phyloP scores from a whole-genome alignment of 106 monocot species.

The Dendrobium nobile region DNA sequence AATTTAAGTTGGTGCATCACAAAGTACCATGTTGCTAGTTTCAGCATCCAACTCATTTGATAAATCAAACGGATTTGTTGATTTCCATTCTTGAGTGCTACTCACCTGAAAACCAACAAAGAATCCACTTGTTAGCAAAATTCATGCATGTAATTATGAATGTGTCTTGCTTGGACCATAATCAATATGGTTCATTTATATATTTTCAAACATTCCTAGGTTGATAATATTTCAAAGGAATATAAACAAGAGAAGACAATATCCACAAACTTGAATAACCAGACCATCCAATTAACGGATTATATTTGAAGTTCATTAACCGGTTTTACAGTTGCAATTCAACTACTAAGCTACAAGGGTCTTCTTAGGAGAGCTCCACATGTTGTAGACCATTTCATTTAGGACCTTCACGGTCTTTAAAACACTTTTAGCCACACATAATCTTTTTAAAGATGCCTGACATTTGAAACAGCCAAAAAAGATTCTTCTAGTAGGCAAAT shows the following conservation, averaged over 20 bases:
- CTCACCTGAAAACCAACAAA: slow-evolving; percentile 35
- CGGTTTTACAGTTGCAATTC: background rate
- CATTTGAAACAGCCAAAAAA: no score
- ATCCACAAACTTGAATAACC: background rate
- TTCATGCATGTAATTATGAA: background rate
- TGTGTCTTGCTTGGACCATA: background rate
- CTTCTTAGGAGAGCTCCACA: no score
- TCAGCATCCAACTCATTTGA: slow-evolving; percentile 42
- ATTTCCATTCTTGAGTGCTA: slow-evolving; percentile 30
- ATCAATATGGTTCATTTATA: background rate
- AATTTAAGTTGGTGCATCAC: background rate
- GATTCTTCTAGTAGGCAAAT: no score
- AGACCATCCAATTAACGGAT: background rate
- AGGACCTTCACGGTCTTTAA: no score
- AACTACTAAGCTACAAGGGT: no score
- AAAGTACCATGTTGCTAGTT: slow-evolving; percentile 40
- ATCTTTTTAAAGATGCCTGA: no score
- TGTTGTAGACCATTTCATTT: no score
- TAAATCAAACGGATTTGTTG: slow-evolving; percentile 81
- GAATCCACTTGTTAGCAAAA: background rate
- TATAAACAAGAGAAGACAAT: background rate
- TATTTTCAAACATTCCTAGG: background rate
- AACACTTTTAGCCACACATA: no score
- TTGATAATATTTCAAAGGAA: background rate
- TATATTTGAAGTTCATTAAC: background rate